Conservation (phyloP, 768 basidiomycete species). For the Tylopilus felleus region DNA sequence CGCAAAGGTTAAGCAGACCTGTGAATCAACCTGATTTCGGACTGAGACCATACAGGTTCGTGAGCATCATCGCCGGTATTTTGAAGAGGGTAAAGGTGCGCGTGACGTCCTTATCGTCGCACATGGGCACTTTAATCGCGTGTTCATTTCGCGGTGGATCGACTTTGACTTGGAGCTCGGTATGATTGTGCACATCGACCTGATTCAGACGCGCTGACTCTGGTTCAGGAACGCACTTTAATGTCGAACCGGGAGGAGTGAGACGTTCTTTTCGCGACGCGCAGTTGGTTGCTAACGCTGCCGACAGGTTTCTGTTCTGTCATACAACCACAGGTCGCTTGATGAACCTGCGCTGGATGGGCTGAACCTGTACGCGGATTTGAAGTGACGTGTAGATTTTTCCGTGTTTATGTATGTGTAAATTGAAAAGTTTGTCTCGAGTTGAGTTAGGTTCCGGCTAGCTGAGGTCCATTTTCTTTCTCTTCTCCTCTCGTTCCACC, state of each 20-base stretch:
- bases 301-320: constrained; percentile 66
- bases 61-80: constrained; percentile 66
- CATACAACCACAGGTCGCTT: constrained; percentile 80
- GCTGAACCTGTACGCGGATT: constrained; percentile 60
- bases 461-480: constrained; percentile 3
- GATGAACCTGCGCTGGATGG: constrained; percentile 75
- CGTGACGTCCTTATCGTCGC: constrained; percentile 88
- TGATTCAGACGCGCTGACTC: constrained; percentile 7
- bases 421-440: constrained; percentile 6
- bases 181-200: constrained; percentile 24
- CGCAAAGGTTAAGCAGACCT: constrained; percentile 47
- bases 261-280: constrained; percentile 18
- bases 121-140: constrained; percentile 79
- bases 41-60: constrained; percentile 48
- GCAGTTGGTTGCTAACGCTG: constrained; percentile 5
- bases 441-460: constrained; percentile 13
- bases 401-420: constrained; percentile 23
- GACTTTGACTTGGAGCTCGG: constrained; percentile 59
- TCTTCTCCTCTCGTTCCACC: constrained; percentile 10
- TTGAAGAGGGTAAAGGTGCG: constrained; percentile 60
- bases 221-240: constrained; percentile 65
- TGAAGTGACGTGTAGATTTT: constrained; percentile 25
- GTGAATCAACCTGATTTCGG: neutral
- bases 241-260: constrained; percentile 83
- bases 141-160: constrained; percentile 81